Conservation (phyloP, 352 stramenopile genomes). For the Globisporangium recalcitrans region DNA sequence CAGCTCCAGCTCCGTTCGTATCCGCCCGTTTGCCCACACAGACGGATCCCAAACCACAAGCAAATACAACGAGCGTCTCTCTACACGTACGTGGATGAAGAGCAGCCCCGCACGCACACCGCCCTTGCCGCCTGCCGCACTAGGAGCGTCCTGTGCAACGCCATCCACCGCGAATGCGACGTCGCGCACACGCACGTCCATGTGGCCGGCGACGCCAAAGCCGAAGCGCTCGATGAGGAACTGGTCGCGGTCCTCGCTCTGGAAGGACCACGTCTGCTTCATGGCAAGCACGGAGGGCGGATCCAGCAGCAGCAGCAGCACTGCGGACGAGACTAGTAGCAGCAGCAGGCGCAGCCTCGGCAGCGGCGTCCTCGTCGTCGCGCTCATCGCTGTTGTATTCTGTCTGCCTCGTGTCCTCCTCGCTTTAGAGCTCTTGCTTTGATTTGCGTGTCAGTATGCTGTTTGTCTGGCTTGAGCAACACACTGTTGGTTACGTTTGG, state of each 20-base stretch:
- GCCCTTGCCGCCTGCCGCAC: not conserved
- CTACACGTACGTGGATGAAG: constrained; percentile 57
- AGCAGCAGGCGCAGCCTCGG: not conserved
- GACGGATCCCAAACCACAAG: no score
- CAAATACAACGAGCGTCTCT: no score
- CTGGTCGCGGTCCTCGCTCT: constrained; percentile 56
- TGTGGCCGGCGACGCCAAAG: constrained; percentile 54
- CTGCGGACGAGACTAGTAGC: not conserved
- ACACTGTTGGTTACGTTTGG: no score
- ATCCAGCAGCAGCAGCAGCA: not conserved
- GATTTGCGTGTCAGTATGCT: no score
- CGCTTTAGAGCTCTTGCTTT: no score
- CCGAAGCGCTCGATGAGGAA: constrained; percentile 91
- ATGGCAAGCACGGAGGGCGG: constrained; percentile 18
- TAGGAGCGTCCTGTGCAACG: not conserved
- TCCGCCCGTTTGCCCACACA: not conserved
- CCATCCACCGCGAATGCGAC: constrained; percentile 25
- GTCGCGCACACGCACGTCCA: constrained; percentile 67
- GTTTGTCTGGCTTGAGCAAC: no score
- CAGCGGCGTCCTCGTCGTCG: not conserved
- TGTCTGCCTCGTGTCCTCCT: no score
- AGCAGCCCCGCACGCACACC: constrained; percentile 37
- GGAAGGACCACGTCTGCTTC: constrained; percentile 79
- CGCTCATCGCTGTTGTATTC: no score
- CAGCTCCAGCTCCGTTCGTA: not conserved